Conservation (phyloP, 192 early-diverging fungal genomes). For the Martensiomyces pterosporus region DNA sequence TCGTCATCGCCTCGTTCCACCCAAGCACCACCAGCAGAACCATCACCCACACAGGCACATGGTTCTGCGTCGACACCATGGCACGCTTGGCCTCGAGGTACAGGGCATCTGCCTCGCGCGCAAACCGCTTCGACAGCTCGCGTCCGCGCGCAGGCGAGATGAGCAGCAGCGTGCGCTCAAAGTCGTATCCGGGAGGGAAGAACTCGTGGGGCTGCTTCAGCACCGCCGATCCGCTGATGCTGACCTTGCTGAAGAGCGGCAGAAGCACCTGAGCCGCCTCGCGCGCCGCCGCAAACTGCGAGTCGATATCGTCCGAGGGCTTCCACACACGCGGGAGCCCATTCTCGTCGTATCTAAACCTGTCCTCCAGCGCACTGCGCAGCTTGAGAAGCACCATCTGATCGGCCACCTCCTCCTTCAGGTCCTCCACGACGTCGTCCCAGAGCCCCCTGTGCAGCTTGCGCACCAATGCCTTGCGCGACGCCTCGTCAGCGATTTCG, state of each 20-base stretch:
- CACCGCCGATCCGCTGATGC: constrained; percentile 27
- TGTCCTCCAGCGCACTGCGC: constrained; percentile 76
- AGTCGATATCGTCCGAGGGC: constrained; percentile 92
- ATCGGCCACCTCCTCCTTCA: constrained; percentile 81
- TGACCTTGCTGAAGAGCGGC: constrained; percentile 69
- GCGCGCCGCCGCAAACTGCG: constrained; percentile 70
- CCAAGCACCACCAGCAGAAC: constrained; percentile 76
- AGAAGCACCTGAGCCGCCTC: constrained; percentile 63
- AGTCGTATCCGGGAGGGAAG: constrained; percentile 55
- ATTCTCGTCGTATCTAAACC: constrained; percentile 90
- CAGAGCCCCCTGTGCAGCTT: constrained; percentile 63
- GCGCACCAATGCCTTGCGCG: constrained; percentile 49
- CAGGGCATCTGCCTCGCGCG: constrained; percentile 83
- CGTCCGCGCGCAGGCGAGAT: constrained; percentile 59
- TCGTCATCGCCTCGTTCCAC: constrained; percentile 92
- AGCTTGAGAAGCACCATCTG: constrained; percentile 78
- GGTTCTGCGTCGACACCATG: constrained; percentile 80
- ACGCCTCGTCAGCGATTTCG: constrained; percentile 45
- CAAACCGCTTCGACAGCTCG: constrained; percentile 77
- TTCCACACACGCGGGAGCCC: constrained; percentile 95
- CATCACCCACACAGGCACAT: constrained; percentile 84
- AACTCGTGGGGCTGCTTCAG: constrained; percentile 7
- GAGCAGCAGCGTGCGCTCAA: constrained; percentile 57
- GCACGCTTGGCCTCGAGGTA: constrained; percentile 96
- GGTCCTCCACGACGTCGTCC: constrained; percentile 64